Evolutionary conservation across 2,329 filamentous ascomycete genomes (phyloP).

Genomic region (Diaporthe amygdali): DNA sequence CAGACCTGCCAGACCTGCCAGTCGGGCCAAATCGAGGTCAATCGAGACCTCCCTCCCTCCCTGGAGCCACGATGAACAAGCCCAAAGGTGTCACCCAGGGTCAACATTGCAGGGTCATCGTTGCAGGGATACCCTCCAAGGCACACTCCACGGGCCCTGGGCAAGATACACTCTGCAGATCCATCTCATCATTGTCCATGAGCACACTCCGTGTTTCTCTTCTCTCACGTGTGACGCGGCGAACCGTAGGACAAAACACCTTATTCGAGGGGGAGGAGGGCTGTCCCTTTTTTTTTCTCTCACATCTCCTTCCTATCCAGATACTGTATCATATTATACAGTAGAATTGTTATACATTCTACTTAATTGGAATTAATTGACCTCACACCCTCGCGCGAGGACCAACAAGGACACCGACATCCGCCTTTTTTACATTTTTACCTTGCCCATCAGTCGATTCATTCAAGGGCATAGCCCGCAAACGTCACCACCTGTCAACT

Average conservation of each 20-base stretch:
- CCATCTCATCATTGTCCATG: not conserved
- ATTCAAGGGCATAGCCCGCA: not conserved
- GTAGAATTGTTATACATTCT: not conserved
- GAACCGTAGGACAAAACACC: slow-evolving; percentile 4
- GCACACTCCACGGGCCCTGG: not conserved
- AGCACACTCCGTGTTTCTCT: slow-evolving; percentile 7
- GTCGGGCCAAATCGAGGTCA: not conserved
- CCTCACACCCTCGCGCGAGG: too few species aligned
- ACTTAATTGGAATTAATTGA: not conserved
- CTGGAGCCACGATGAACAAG: not conserved
- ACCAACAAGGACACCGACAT: not conserved
- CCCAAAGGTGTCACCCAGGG: not conserved
- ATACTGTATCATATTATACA: too few species aligned
- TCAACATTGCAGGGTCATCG: not conserved
- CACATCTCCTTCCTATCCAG: not conserved
- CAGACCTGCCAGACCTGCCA: not conserved
- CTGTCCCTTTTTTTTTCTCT: not conserved
- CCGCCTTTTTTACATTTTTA: not conserved
- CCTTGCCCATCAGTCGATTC: too few species aligned
- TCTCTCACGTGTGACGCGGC: not conserved
- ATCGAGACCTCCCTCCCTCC: not conserved
- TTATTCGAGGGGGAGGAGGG: not conserved
- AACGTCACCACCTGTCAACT: not conserved
- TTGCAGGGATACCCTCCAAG: not conserved
- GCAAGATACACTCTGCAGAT: slow-evolving; percentile 14